phyloP scores from a whole-genome alignment of 2,329 filamentous ascomycete genomes.

The Cadophora sp. region DNA sequence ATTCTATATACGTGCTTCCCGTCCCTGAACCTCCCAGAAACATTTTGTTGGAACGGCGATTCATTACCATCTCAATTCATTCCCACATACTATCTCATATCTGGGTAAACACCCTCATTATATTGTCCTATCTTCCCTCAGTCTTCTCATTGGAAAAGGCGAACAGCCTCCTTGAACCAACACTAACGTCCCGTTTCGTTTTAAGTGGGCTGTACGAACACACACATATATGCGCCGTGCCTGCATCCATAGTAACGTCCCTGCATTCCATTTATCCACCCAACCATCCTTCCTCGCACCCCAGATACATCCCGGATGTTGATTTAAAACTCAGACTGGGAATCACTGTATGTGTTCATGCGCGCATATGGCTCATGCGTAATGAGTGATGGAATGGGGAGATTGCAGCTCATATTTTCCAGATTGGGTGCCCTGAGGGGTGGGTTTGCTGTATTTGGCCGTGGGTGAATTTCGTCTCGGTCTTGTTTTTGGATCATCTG shows the following conservation, averaged over 20 bases:
- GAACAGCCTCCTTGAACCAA: neutral
- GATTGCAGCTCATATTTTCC: neutral
- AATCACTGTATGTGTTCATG: neutral
- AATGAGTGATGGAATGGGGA: neutral
- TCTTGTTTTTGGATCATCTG: no score
- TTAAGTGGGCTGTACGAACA: neutral
- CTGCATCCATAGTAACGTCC: slow-evolving; percentile 1
- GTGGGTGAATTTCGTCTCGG: no score
- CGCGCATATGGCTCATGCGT: neutral
- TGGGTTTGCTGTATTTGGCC: no score
- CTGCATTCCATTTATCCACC: neutral
- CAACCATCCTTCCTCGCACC: neutral
- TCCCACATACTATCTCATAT: neutral
- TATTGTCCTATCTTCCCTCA: neutral
- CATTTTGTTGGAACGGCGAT: no score
- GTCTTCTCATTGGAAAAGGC: neutral
- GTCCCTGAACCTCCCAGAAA: neutral
- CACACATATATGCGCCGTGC: neutral
- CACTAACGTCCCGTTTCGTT: neutral
- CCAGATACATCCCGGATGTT: no score
- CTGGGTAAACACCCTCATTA: neutral
- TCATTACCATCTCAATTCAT: neutral
- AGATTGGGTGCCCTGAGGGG: neutral
- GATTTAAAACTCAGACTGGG: neutral
- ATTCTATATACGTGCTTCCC: neutral